Base-by-base conservation (phyloP, 2,329 filamentous ascomycete genomes). In the Tympanopsis confertula region DNA sequence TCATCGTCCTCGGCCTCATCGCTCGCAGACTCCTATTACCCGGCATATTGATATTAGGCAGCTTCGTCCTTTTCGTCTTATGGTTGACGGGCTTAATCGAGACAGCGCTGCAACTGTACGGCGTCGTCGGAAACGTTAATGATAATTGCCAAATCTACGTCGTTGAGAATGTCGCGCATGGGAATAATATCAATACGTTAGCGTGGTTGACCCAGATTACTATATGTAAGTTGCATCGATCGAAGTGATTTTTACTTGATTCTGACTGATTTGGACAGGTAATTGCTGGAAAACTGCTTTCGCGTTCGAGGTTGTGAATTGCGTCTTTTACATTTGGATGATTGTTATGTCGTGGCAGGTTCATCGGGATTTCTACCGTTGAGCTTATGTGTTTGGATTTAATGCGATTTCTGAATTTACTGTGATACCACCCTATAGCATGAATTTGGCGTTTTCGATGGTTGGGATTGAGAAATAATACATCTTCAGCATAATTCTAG, bases 291-390 rank as follows among this genome's bases (percentile, higher is more conserved):
- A 71, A 47, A 72, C 75, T 0, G 68, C 64, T 3, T 80, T 80
- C 47, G 69, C 73, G 7, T 78, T 79, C 47, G 76, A 74, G 59
- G 68, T 81, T 39, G 62, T 80, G 13, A 74, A 74, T 28, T 64
- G 65, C 1, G 66, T 78, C n/a, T 77, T 80, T 47, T 66, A 78
- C 49, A 51, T 79, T 17, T 81, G 74, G 71, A 77, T 80, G 71
- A 72, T 79, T 52, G 56, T 81, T 35, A 70, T 80, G 63, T 70
- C 68, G 4, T 68, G 61, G 53, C 68, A 73, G 48, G 72, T 77
- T 33, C 64, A 64, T 41, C 57, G 59, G 41, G 63, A 63, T 41
- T 51, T 58, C 39, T 65, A 61, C 44, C 54, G 55, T 13, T 58
- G 44, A 45, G 33, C 29, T n/a, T n/a, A n/a, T n/a, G n/a, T n/a